Evolutionary conservation across 1,284 basidiomycete species (phyloP).

Genomic region (Sporisorium iseilematis-ciliati): DNA sequence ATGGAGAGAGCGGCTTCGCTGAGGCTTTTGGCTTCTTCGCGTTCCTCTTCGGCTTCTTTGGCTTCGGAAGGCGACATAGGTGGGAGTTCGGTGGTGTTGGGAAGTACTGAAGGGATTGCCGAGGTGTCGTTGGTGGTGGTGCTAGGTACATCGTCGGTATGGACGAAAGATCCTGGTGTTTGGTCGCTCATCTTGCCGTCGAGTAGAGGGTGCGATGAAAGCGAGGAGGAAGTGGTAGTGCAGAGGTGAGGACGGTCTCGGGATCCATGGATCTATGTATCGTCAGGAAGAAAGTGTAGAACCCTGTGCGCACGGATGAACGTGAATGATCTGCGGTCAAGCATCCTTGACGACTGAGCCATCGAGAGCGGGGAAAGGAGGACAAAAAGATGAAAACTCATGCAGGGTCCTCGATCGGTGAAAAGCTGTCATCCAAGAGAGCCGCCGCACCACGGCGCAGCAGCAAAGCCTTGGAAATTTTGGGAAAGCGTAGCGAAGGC

Average conservation of each 20-base stretch:
- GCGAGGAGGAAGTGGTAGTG: not conserved
- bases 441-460: not conserved
- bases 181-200: constrained; percentile 27
- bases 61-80: constrained; percentile 15
- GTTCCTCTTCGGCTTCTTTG: constrained; percentile 34
- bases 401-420: constrained; percentile 16
- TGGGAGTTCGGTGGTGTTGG: not conserved
- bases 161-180: constrained; percentile 30
- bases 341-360: not conserved
- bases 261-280: not conserved
- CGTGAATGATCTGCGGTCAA: constrained; percentile 20
- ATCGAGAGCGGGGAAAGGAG: constrained; percentile 1
- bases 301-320: constrained; percentile 15
- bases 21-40: constrained; percentile 38
- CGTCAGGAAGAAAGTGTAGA: not conserved
- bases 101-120: not conserved
- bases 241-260: not conserved
- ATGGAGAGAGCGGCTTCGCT: constrained; percentile 56
- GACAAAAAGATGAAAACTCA: constrained; percentile 2
- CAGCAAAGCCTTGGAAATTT: constrained; percentile 10
- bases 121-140: not conserved
- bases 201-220: not conserved
- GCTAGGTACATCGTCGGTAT: constrained; percentile 2
- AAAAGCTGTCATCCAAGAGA: not conserved
- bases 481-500: constrained; percentile 6